These are phyloP conservation scores for Aurinia saxatilis DNA, from an alignment of 345 rosid genomes.

Conservation along the genomic window DNA sequence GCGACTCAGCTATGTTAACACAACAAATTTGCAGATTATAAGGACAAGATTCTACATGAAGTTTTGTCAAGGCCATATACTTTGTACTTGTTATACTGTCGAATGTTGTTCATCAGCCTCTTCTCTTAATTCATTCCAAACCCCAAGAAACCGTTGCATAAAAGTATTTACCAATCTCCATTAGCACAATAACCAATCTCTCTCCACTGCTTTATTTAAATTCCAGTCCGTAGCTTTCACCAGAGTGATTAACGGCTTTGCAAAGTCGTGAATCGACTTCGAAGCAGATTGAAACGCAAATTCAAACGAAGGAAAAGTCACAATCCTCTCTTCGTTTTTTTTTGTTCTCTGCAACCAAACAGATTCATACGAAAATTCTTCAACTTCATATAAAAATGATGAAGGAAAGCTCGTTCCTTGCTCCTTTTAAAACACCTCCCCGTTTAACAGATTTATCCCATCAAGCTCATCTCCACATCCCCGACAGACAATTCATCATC, in stretches of 20 bases:
- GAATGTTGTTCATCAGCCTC: conserved; percentile 55
- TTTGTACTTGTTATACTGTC: conserved; percentile 76
- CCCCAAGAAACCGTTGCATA: background rate
- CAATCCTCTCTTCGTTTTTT: conserved; percentile 30
- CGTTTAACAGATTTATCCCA: conserved; percentile 26
- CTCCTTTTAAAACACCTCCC: conserved; percentile 34
- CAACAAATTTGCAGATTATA: background rate
- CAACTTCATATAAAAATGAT: too few species aligned
- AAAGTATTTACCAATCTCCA: background rate
- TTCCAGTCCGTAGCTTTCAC: conserved; percentile 65
- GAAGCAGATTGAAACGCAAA: conserved; percentile 34
- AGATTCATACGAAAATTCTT: too few species aligned
- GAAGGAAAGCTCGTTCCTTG: too few species aligned
- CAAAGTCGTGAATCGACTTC: conserved; percentile 54
- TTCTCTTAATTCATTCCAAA: conserved; percentile 44
- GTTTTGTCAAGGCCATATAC: conserved; percentile 87
- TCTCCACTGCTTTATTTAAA: conserved; percentile 38
- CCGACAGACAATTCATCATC: conserved; percentile 49
- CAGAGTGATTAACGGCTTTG: conserved; percentile 53
- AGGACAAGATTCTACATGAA: conserved; percentile 41
- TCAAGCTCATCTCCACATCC: conserved; percentile 45
- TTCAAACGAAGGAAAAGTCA: conserved; percentile 31
- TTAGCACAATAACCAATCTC: background rate
- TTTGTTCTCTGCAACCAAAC: conserved; percentile 26
- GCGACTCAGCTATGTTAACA: background rate